phyloP scores from a whole-genome alignment of 2,329 filamentous ascomycete genomes.

The Macroventuria anomochaeta region DNA sequence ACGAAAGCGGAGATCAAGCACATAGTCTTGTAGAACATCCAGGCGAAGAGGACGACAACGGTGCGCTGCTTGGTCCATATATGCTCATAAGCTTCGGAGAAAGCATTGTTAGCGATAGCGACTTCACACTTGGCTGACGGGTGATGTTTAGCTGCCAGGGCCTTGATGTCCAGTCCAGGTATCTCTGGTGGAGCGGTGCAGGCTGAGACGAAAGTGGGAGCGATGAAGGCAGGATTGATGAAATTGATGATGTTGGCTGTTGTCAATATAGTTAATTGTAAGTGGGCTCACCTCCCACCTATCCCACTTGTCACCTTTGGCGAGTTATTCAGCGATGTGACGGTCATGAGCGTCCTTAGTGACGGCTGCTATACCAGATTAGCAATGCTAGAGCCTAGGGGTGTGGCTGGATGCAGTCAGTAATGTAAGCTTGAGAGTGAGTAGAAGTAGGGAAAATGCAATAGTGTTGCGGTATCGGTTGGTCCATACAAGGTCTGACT shows the following conservation, averaged over 20 bases:
- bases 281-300: slow-evolving; percentile 6
- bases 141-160: neutral
- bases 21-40: neutral
- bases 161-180: neutral
- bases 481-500: too few species aligned
- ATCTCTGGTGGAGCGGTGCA: neutral
- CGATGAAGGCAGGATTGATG: neutral
- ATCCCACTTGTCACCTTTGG: slow-evolving; percentile 12
- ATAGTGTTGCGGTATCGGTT: too few species aligned
- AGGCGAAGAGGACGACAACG: neutral
- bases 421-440: too few species aligned
- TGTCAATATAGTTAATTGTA: neutral
- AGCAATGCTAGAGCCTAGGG: too few species aligned
- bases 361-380: too few species aligned
- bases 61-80: neutral
- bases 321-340: neutral
- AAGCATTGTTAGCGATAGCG: neutral
- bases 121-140: neutral
- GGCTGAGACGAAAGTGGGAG: neutral
- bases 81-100: too few species aligned
- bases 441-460: too few species aligned
- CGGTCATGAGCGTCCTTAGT: neutral
- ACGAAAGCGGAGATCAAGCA: neutral
- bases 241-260: neutral
- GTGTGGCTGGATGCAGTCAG: too few species aligned